phyloP scores from a whole-genome alignment of 2,329 filamentous ascomycete genomes.

The Stachybotrys elegans region DNA sequence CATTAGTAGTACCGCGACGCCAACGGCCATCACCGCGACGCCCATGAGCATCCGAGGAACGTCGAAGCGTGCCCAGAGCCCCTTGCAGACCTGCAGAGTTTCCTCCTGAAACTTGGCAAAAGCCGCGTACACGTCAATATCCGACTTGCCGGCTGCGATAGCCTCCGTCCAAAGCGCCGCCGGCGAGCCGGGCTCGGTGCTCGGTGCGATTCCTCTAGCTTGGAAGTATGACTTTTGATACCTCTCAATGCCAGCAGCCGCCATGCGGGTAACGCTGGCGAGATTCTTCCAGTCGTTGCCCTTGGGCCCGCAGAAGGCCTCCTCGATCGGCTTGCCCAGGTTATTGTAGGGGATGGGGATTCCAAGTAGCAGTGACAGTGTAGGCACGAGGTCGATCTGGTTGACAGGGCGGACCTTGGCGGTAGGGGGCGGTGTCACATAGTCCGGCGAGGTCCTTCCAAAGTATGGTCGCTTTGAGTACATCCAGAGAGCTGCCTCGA shows the following conservation, averaged over 20 bases:
- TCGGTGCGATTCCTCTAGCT: slow-evolving; percentile 63
- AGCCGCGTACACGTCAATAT: slow-evolving; percentile 43
- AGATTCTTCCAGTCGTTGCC: slow-evolving; percentile 73
- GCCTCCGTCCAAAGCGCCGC: slow-evolving; percentile 44
- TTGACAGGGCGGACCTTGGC: slow-evolving; percentile 72
- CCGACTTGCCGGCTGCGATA: slow-evolving; percentile 32
- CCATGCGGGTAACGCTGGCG: slow-evolving; percentile 68
- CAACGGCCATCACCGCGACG: slow-evolving; percentile 62
- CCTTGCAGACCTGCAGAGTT: slow-evolving; percentile 74
- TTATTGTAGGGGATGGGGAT: slow-evolving; percentile 96
- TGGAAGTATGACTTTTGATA: slow-evolving; percentile 82
- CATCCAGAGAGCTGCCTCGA: slow-evolving; percentile 96
- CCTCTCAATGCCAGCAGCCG: slow-evolving; percentile 79
- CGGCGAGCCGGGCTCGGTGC: slow-evolving; percentile 36
- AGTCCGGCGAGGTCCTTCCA: slow-evolving; percentile 64
- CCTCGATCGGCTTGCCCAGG: slow-evolving; percentile 85
- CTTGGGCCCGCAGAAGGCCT: slow-evolving; percentile 73
- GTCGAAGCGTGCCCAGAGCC: slow-evolving; percentile 89
- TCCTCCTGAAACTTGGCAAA: slow-evolving; percentile 72
- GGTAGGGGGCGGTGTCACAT: slow-evolving; percentile 54
- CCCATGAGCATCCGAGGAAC: slow-evolving; percentile 79
- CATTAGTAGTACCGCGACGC: slow-evolving; percentile 64
- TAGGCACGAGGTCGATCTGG: slow-evolving; percentile 95
- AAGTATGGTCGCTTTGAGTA: slow-evolving; percentile 87
- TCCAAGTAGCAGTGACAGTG: slow-evolving; percentile 79